These are phyloP conservation scores for Kandelia obovata DNA, from an alignment of 345 rosid species.

Conservation along the genomic window DNA sequence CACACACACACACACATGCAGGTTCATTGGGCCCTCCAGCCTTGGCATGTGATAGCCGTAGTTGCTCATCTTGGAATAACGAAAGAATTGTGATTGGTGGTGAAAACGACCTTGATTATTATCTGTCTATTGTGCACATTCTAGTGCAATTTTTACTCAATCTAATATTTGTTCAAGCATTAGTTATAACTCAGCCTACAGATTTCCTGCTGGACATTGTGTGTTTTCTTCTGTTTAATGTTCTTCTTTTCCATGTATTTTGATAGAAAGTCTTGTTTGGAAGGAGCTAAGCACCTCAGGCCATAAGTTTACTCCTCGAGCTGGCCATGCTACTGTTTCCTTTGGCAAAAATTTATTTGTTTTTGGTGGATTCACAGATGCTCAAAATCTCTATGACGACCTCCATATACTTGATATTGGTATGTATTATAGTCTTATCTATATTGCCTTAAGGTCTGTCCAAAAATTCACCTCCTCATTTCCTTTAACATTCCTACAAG, in stretches of 20 bases:
- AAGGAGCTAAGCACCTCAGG: slow-evolving; percentile 77
- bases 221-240: slow-evolving; percentile 10
- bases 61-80: slow-evolving; percentile 91
- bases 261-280: slow-evolving; percentile 81
- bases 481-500: background rate
- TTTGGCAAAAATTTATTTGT: slow-evolving; percentile 84
- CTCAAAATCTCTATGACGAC: slow-evolving; percentile 87
- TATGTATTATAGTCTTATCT: slow-evolving; percentile 33
- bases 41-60: slow-evolving; percentile 87
- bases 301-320: slow-evolving; percentile 82
- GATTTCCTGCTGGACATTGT: slow-evolving; percentile 2
- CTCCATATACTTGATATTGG: slow-evolving; percentile 84
- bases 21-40: slow-evolving; percentile 66
- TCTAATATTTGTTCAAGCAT: background rate
- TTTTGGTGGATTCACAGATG: slow-evolving; percentile 95
- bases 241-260: slow-evolving; percentile 14
- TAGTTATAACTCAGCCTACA: slow-evolving; percentile 1
- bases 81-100: slow-evolving; percentile 84
- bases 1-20: background rate
- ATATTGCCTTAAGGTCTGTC: background rate
- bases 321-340: slow-evolving; percentile 87
- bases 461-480: background rate
- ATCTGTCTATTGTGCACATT: slow-evolving; percentile 84
- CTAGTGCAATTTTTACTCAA: slow-evolving; percentile 67
- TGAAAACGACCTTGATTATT: slow-evolving; percentile 90